Base-by-base conservation (phyloP, 495 filamentous ascomycete genomes). In the Parathielavia hyrcaniae region DNA sequence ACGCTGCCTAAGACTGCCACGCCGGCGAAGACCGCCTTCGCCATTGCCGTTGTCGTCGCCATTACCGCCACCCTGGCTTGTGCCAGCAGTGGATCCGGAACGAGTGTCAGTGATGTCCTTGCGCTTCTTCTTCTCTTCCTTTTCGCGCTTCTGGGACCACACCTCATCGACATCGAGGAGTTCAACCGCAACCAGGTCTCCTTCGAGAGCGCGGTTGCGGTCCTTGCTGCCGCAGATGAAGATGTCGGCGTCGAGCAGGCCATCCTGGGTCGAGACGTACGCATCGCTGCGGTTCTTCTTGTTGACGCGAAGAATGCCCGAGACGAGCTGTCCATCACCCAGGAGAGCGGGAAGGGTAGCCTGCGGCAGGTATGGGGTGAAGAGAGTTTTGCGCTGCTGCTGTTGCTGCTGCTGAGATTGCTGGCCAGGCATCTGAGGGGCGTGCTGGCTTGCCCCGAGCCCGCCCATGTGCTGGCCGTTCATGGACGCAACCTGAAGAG, bases 151-250 rank as follows among this genome's bases (percentile, higher is more conserved):
- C 75, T 98, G 93, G 16, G 86, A 83, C 93, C 93, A 98, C 11
- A 98, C 93, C 67, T 98, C 93, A 69, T 97, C 93, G 3, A 98
- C 93, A 69, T 98, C 93, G 30, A 98, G 85, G 19, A 98, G 85
- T 70, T 98, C 93, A 53, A 98, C 84, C 34, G 93, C 93, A 52
- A 98, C 93, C 53, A 92, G 81, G 69, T 98, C 93, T 57, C 93
- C 93, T 74, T 97, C 93, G 26, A 98, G 79, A 34, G 93, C 93
- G 66, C 93, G 86, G 69, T 98, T 98, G 38, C 93, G 84, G 66
- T 98, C 93, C 70, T 98, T 98, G 78, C 92, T 97, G 67, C 93
- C 93, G 65, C 93, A 98, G 65, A 98, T 98, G 71, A 98, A 98
- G 64, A 98, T 98, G 72, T 98, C 93, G 45, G 93, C 93, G 74